Base-by-base conservation (phyloP, 176 grass and related monocot genomes). In the Phoenix roebelenii region DNA sequence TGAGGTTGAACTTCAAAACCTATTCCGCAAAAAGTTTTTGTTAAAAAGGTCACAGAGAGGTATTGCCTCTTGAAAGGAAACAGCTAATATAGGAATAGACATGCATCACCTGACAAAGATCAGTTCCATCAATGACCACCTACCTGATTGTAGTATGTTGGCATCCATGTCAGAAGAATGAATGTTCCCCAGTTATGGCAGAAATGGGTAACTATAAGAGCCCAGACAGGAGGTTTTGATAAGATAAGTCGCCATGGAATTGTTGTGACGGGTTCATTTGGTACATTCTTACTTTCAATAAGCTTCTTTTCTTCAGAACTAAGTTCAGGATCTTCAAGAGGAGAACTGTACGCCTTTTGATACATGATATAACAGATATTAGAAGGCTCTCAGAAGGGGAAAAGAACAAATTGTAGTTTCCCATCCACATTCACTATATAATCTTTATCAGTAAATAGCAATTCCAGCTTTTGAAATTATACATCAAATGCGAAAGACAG, bases 91-190 rank as follows among this genome's bases (percentile, higher is more conserved):
- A 9, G 35, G 35, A 44, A 44, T 44, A 44, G 10, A 44, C 9
- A 44, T 44, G 35, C 2, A 44, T 35, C 32, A 35, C 32, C 6
- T 35, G 32, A 35, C 7, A 35, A 35, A 35, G 32, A 44, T 44
- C 35, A 44, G 35, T 44, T 44, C 35, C 35, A 44, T 30, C 35
- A 44, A 44, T 24, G 55, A 57, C 14, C 12, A 62, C 14, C 7
- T 82, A 97, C 92, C 83, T 97, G 87, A 60, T 97, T 90, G 66
- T 97, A 97, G 66, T 97, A 97, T 70, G 87, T 91, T 14, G 92
- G 92, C 92, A 97, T 97, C 92, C 92, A 97, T 69, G 92, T 97
- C 63, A 97, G 92, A 56, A 97, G 83, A 76, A 97, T 97, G 64
- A 97, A 97, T 32, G 87, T 97, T 74, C 87, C 87, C 92, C 87